Percentiles rank a stretch among this genome's conserved stretches.
Conservation (phyloP, 495 filamentous ascomycete genomes). For the Bombardia bombarda region DNA sequence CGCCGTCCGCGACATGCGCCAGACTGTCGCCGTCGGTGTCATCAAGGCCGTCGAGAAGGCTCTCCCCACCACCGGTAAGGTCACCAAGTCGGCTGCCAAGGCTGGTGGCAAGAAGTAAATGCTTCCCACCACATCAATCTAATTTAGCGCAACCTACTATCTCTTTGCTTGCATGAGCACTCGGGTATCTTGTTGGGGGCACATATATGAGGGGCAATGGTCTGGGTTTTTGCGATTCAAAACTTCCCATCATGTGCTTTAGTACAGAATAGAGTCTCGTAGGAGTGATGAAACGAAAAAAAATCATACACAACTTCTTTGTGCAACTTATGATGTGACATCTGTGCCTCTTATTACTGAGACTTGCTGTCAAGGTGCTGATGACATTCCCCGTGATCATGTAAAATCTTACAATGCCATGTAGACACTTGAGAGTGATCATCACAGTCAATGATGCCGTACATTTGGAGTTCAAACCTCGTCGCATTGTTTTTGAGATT, state of each 20-base stretch:
- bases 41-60: conserved; percentile 59
- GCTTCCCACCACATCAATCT: conserved; percentile 9
- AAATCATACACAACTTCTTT: too few relatives aligned
- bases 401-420: too few relatives aligned
- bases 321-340: too few relatives aligned
- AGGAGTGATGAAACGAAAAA: conserved; percentile 33
- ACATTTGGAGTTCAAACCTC: too few relatives aligned
- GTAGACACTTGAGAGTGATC: too few relatives aligned
- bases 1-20: conserved; percentile 87
- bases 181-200: conserved; percentile 37
- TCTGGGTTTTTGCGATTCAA: conserved; percentile 36
- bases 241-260: conserved; percentile 43
- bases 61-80: conserved; percentile 33
- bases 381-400: too few relatives aligned
- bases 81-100: conserved; percentile 75
- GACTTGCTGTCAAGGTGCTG: too few relatives aligned
- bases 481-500: too few relatives aligned
- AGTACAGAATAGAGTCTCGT: conserved; percentile 44
- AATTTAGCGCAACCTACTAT: too few relatives aligned
- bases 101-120: conserved; percentile 45
- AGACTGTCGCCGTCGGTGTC: conserved; percentile 97
- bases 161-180: conserved; percentile 35
- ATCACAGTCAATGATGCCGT: too few relatives aligned
- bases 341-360: too few relatives aligned
- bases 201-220: conserved; percentile 34